These are phyloP conservation scores for Claviceps monticola DNA, from an alignment of 2,329 filamentous ascomycete genomes.

Conservation along the genomic window DNA sequence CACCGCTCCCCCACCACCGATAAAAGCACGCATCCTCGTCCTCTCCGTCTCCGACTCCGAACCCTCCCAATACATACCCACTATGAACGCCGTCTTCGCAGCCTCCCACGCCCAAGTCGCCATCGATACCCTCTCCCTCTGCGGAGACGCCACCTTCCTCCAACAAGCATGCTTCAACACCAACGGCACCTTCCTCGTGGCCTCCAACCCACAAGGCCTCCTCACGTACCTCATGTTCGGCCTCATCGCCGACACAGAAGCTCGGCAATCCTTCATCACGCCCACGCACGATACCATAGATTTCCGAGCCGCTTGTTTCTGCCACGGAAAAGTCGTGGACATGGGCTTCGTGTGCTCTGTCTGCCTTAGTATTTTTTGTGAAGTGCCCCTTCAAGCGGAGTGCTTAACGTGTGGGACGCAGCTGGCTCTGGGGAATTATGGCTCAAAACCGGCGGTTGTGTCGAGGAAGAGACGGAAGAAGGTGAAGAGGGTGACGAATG, in stretches of 20 bases:
- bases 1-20: slow-evolving; percentile 16
- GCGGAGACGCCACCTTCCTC: slow-evolving; percentile 77
- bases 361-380: slow-evolving; percentile 87
- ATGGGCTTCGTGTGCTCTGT: slow-evolving; percentile 93
- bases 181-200: slow-evolving; percentile 40
- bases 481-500: slow-evolving; percentile 42
- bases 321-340: slow-evolving; percentile 81
- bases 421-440: slow-evolving; percentile 63
- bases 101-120: slow-evolving; percentile 78
- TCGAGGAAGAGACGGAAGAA: slow-evolving; percentile 63
- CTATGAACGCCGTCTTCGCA: slow-evolving; percentile 97
- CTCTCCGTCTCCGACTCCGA: slow-evolving; percentile 77
- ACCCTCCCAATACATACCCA: slow-evolving; percentile 86
- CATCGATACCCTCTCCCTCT: slow-evolving; percentile 81
- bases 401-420: slow-evolving; percentile 77
- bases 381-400: slow-evolving; percentile 43
- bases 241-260: slow-evolving; percentile 55
- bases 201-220: slow-evolving; percentile 51
- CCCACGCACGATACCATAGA: slow-evolving; percentile 81
- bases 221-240: slow-evolving; percentile 92
- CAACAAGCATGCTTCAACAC: slow-evolving; percentile 70
- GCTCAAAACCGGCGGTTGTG: slow-evolving; percentile 62
- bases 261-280: slow-evolving; percentile 50
- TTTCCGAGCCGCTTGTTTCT: slow-evolving; percentile 97
- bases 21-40: slow-evolving; percentile 60